These are phyloP conservation scores for Excoecaria cochinchinensis DNA, from an alignment of 345 rosid species.

Conservation along the genomic window DNA sequence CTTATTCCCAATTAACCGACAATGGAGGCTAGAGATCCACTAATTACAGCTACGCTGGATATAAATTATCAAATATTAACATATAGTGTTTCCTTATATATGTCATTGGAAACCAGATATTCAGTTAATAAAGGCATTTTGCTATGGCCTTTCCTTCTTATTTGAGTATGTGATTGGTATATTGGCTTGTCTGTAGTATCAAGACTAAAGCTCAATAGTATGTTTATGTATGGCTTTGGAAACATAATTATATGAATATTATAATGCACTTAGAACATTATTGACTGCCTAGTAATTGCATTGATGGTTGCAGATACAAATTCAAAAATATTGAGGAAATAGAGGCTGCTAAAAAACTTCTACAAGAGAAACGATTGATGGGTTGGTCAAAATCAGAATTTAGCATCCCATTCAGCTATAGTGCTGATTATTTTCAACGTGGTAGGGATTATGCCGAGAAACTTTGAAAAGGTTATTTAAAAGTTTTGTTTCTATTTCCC, in stretches of 20 bases:
- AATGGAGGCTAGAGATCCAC: too few relatives aligned
- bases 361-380: constrained; percentile 86
- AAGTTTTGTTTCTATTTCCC: neutral
- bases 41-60: too few relatives aligned
- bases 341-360: constrained; percentile 97
- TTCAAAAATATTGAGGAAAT: constrained; percentile 93
- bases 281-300: constrained; percentile 10
- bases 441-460: constrained; percentile 92
- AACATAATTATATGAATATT: neutral
- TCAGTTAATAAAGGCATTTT: neutral
- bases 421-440: constrained; percentile 95
- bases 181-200: neutral
- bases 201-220: neutral
- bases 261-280: neutral
- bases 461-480: constrained; percentile 75
- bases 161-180: neutral
- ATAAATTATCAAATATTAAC: too few relatives aligned
- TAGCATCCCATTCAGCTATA: constrained; percentile 85
- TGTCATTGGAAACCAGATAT: neutral
- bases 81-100: too few relatives aligned
- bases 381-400: constrained; percentile 67
- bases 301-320: constrained; percentile 60
- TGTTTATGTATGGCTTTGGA: constrained; percentile 8
- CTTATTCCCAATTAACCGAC: too few relatives aligned
- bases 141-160: neutral